These are phyloP conservation scores for Emydomyces testavorans DNA, from an alignment of 2,329 filamentous ascomycete species.

Conservation along the genomic window DNA sequence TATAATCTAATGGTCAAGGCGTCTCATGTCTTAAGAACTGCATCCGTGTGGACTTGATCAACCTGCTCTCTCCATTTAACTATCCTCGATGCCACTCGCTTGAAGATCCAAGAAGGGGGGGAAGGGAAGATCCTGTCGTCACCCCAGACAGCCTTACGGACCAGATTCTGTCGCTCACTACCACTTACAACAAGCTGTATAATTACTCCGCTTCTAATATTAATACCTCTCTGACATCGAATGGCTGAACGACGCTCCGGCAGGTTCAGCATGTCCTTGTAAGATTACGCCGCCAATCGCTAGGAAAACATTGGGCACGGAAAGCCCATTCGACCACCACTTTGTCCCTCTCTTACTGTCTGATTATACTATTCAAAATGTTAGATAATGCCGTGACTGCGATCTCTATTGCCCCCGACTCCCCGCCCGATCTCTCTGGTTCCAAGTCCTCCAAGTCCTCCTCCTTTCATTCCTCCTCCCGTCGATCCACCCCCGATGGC, in stretches of 20 bases:
- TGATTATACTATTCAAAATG: constrained; percentile 3
- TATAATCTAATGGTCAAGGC: background rate
- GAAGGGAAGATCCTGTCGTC: background rate
- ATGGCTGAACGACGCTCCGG: background rate
- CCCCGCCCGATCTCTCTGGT: constrained; percentile 65
- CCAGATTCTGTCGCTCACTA: background rate
- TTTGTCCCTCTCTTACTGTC: background rate
- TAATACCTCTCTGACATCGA: background rate
- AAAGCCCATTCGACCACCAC: background rate
- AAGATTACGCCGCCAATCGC: background rate
- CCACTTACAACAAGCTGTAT: background rate
- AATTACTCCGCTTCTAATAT: background rate
- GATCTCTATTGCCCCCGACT: constrained; percentile 46
- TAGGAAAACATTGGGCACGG: background rate
- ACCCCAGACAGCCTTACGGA: background rate
- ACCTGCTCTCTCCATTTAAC: background rate
- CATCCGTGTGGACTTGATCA: background rate
- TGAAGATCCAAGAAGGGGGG: background rate
- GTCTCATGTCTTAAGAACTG: background rate
- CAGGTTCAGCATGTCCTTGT: constrained; percentile 2
- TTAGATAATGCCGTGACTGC: constrained; percentile 25
- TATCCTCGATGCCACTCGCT: constrained; percentile 1
- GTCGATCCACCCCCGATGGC: constrained; percentile 55
- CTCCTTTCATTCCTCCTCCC: constrained; percentile 68
- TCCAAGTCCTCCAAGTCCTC: constrained; percentile 89